These are phyloP conservation scores for Microbotryum saponariae DNA, from an alignment of 1,284 basidiomycete genomes.

Conservation along the genomic window DNA sequence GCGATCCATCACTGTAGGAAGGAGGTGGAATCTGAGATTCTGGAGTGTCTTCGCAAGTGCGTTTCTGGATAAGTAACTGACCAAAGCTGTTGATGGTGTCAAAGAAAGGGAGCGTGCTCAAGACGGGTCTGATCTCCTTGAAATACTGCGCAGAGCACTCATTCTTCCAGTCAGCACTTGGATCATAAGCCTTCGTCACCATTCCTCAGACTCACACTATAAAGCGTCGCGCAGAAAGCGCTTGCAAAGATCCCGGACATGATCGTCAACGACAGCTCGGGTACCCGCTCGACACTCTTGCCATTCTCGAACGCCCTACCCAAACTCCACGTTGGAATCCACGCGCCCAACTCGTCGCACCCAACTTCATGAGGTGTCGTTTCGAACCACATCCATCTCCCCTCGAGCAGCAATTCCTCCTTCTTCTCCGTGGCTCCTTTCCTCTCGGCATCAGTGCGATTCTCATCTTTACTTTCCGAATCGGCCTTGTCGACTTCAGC, in stretches of 20 bases:
- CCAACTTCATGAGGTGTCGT: conserved; percentile 46
- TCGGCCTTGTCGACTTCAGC: conserved; percentile 33
- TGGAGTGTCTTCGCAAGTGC: too few relatives aligned
- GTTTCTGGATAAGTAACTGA: not conserved
- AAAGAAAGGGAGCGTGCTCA: conserved; percentile 43
- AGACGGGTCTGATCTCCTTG: conserved; percentile 43
- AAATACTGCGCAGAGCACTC: conserved; percentile 40
- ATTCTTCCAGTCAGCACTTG: not conserved
- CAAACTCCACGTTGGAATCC: conserved; percentile 46
- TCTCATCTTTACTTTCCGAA: conserved; percentile 30
- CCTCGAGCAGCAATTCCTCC: conserved; percentile 21
- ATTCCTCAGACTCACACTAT: conserved; percentile 26
- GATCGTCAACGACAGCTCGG: conserved; percentile 45
- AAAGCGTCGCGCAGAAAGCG: conserved; percentile 46
- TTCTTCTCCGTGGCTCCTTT: conserved; percentile 28
- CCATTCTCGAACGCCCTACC: conserved; percentile 44
- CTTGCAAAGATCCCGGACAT: conserved; percentile 45
- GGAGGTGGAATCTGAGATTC: not conserved
- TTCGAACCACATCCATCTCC: conserved; percentile 45
- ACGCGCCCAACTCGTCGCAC: conserved; percentile 46
- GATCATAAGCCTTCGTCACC: too few relatives aligned
- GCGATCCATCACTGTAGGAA: conserved; percentile 36
- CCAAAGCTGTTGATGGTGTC: conserved; percentile 41
- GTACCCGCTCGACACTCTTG: conserved; percentile 41
- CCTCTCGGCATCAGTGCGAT: conserved; percentile 14